Base-by-base conservation (phyloP, 116 monocot genomes). In the Papilionanthe hybrid region DNA sequence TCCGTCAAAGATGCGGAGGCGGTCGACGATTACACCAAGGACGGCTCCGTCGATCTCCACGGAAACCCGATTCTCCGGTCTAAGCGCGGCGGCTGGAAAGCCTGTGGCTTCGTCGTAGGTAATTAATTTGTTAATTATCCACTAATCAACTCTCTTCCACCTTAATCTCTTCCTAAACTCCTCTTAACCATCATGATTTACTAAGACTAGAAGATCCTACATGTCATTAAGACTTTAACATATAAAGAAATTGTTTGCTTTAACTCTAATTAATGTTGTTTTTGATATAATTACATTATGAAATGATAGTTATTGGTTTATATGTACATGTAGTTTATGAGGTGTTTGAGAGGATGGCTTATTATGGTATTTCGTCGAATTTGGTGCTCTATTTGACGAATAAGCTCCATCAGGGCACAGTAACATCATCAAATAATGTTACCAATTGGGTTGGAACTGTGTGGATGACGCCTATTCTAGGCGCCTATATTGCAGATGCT, bases 101-200 rank as follows among this genome's bases (percentile, higher is more conserved):
- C 93, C 71, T 96, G 96, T 83, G 87, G 84, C 79, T 96, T 91
- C 41, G 86, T 96, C 77, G 93, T 96, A 0, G 96, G 93, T 91
- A 88, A 80, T 37, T 42, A 17, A 20, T 67, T 25, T 0, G 19
- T 37, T 37, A n/a, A n/a, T n/a, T n/a, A 37, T 37, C 56, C 56
- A 56, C 13, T 56, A 56, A 56, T 43, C 55, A 5, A 8, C 13
- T 65, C 56, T 18, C 25, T 22, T 60, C 20, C 12, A 37, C 37
- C 37, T 37, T 37, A 37, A 37, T 37, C 37, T 58, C 25, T 63
- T 63, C n/a, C 3, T 53, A 53, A 53, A 17, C 53, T 17, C 2
- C 6, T 65, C 65, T 23, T 23, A 25, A 65, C 22, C 7, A 7
- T 2, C 5, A 25, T 65, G 1, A 65, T 11, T 65, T 65, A 65